A percentile compares a stretch with the other conserved stretches of the same genome.
phyloP scores from a whole-genome alignment of 1,284 basidiomycete genomes.

The Phlebopus sp. region DNA sequence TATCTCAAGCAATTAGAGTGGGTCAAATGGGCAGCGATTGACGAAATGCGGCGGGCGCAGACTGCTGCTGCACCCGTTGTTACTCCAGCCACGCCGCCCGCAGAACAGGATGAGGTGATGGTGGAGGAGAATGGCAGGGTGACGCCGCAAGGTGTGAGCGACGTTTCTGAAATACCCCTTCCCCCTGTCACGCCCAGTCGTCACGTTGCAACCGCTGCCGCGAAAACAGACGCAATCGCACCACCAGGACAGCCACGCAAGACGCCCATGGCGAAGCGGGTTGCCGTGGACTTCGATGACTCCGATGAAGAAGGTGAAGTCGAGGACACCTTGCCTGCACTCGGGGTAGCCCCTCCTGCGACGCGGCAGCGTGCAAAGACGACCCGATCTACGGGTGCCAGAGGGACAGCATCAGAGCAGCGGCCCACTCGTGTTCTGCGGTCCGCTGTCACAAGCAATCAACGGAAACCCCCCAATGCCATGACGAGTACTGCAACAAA shows the following conservation, averaged over 20 bases:
- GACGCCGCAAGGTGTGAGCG: slow-evolving; percentile 39
- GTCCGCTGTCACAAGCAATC: slow-evolving; percentile 50
- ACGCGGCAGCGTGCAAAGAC: slow-evolving; percentile 43
- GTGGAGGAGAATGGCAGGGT: slow-evolving; percentile 29
- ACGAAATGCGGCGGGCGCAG: slow-evolving; percentile 61
- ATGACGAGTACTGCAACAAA: slow-evolving; percentile 38
- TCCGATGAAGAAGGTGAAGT: slow-evolving; percentile 56
- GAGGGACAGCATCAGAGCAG: slow-evolving; percentile 61
- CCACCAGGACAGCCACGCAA: slow-evolving; percentile 84
- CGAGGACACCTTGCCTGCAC: slow-evolving; percentile 60
- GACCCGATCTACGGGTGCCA: slow-evolving; percentile 39
- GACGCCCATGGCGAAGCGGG: slow-evolving; percentile 74
- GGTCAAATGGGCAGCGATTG: slow-evolving; percentile 88
- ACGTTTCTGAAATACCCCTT: slow-evolving; percentile 37
- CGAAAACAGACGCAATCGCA: slow-evolving; percentile 63
- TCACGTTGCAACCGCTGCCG: slow-evolving; percentile 65
- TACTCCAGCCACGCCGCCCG: slow-evolving; percentile 79
- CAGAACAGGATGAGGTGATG: slow-evolving; percentile 61
- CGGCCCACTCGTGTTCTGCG: slow-evolving; percentile 69
- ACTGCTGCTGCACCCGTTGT: slow-evolving; percentile 47
- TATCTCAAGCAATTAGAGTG: slow-evolving; percentile 94
- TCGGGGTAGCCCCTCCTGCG: slow-evolving; percentile 47
- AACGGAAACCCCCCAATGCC: slow-evolving; percentile 35
- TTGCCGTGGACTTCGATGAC: slow-evolving; percentile 47
- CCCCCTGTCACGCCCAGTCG: slow-evolving; percentile 78